These are phyloP conservation scores for Penicillium crustosum DNA, from an alignment of 2,329 filamentous ascomycete genomes.

Conservation along the genomic window DNA sequence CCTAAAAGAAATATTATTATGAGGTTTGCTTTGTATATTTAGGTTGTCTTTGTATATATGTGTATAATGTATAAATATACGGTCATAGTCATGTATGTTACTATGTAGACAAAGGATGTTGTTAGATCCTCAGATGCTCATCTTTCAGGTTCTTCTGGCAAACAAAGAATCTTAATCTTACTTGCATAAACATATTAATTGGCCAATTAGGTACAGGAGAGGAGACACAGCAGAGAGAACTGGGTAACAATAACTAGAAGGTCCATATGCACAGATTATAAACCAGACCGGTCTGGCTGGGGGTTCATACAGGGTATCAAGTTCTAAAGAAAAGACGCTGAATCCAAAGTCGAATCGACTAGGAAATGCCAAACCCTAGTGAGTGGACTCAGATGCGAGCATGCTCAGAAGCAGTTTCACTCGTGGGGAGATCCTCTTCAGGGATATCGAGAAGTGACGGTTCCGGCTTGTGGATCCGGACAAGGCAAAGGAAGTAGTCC, in stretches of 20 bases:
- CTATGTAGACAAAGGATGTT: neutral
- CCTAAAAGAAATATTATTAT: neutral
- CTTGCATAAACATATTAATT: neutral
- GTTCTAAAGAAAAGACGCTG: constrained; percentile 10
- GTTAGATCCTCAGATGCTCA: neutral
- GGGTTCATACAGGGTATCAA: constrained; percentile 9
- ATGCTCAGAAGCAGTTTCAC: constrained; percentile 13
- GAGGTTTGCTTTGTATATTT: neutral
- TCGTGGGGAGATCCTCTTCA: constrained; percentile 1
- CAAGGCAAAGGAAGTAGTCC: constrained; percentile 64
- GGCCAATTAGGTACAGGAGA: neutral
- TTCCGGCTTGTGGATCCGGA: constrained; percentile 66
- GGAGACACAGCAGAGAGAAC: neutral
- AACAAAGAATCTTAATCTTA: neutral
- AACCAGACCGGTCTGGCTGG: neutral
- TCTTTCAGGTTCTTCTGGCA: neutral
- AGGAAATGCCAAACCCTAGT: neutral
- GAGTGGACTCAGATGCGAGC: neutral
- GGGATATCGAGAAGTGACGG: constrained; percentile 14
- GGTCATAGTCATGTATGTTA: neutral
- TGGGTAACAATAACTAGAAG: neutral
- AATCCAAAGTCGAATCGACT: neutral
- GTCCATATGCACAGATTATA: constrained; percentile 2
- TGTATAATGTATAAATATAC: too few species aligned
- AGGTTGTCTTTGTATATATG: neutral